Evolutionary conservation across 2,329 filamentous ascomycete species (phyloP), one percentile per base, ranked within the genome.

Genomic region (Akanthomyces dipterigenus): DNA sequence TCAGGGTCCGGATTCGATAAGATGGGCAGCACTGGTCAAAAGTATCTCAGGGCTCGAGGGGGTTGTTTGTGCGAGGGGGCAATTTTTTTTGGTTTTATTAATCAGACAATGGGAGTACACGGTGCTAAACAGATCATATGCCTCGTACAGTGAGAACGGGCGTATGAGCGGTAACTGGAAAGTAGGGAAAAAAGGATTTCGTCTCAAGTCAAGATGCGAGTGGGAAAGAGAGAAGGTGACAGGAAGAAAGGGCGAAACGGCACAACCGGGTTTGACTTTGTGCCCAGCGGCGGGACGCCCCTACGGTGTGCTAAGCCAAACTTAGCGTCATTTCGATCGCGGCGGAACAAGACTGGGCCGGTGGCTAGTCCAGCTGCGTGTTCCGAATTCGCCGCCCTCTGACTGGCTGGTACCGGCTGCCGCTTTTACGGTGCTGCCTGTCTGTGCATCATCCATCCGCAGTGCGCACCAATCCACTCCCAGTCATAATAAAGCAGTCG

Each of bases 271-370:
- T 57, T 36, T 49, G 46, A 59, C 12, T 38, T 18, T 56, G 42
- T 31, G 16, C 20, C 38, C 36, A 48, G 42, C 55, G 24, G 54
- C 28, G 34, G 24, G 51, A 40, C 51, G 11, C 12, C 11, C 34
- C 8, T n/a, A 22, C 50, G 14, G 3, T 38, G n/a, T 16, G 18
- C 28, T 34, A 6, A 48, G 6, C 45, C 24, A 16, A 28, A 31
- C 14, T 12, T 24, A 43, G 49, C 38, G 49, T 22, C 48, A 18
- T 20, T 22, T 24, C 34, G 24, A 22, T 20, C 14, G 58, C 58
- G 40, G 58, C 58, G 58, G 58, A 61, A 55, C 26, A 42, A 24
- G 22, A 20, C 28, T 54, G 57, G 26, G 49, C 49, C 49, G 49
- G 40, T 53, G 48, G n/a, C 54, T 57, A 45, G 55, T 22, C 31